A percentile compares a stretch with the other conserved stretches of the same genome.
These are phyloP conservation scores for Anthoceros angustus DNA, from an alignment of 225 moss, liverwort and hornwort genomes.

Conservation along the genomic window DNA sequence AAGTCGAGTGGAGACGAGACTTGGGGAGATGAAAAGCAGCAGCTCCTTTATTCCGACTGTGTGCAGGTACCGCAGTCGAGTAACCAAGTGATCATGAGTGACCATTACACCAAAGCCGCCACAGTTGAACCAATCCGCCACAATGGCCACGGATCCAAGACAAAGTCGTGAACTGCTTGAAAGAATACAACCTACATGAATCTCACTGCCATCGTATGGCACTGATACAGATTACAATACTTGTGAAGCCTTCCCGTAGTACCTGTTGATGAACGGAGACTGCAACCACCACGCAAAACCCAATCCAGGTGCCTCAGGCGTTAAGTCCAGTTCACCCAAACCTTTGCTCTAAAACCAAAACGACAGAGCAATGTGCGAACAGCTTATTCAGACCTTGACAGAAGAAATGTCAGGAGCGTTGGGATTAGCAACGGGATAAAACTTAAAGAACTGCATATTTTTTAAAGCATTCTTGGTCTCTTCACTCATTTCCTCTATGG, in stretches of 20 bases:
- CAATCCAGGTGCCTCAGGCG: background rate
- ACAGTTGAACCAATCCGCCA: too few species aligned
- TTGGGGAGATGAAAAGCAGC: too few species aligned
- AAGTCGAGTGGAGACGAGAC: too few species aligned
- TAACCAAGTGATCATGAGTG: too few species aligned
- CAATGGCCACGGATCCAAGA: too few species aligned
- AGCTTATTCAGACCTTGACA: slow-evolving; percentile 14
- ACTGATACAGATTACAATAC: slow-evolving; percentile 26
- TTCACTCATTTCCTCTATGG: slow-evolving; percentile 63
- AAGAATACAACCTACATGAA: too few species aligned
- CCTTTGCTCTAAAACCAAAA: background rate
- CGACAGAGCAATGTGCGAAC: background rate
- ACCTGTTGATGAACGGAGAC: slow-evolving; percentile 79
- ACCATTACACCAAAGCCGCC: too few species aligned
- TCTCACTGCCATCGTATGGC: too few species aligned
- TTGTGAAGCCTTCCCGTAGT: slow-evolving; percentile 73
- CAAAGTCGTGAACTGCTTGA: too few species aligned
- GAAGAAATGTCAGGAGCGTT: slow-evolving; percentile 73
- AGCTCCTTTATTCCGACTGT: too few species aligned
- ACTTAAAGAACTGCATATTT: slow-evolving; percentile 83
- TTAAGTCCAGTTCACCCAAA: background rate
- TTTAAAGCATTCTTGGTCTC: slow-evolving; percentile 54
- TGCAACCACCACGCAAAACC: slow-evolving; percentile 11
- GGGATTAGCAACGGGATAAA: slow-evolving; percentile 54
- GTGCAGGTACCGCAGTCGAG: too few species aligned